Conservation (phyloP, 1,139 yeast species). For the Candida glucosophila region DNA sequence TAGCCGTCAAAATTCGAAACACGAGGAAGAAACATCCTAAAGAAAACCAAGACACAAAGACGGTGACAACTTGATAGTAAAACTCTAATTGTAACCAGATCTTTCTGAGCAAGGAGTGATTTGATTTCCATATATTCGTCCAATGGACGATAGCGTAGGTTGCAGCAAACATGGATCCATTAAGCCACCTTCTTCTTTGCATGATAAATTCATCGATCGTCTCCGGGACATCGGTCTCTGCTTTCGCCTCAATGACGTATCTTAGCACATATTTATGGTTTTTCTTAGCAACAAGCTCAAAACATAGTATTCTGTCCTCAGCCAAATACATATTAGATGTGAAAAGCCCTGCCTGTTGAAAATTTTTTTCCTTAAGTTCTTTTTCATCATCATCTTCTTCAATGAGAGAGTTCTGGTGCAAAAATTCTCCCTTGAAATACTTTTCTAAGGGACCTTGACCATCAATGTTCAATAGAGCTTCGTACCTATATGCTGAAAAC, state of each 20-base stretch:
- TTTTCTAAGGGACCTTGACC: slow-evolving; percentile 70
- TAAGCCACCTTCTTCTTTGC: slow-evolving; percentile 79
- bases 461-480: slow-evolving; percentile 56
- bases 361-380: slow-evolving; percentile 33
- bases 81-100: slow-evolving; percentile 61
- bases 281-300: slow-evolving; percentile 70
- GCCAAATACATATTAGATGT: slow-evolving; percentile 82
- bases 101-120: slow-evolving; percentile 56
- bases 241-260: slow-evolving; percentile 69
- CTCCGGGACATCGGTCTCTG: slow-evolving; percentile 82
- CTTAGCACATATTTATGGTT: slow-evolving; percentile 54
- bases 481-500: slow-evolving; percentile 73
- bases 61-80: slow-evolving; percentile 55
- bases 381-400: slow-evolving; percentile 33
- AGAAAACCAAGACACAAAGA: slow-evolving; percentile 73
- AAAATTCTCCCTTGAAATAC: slow-evolving; percentile 71
- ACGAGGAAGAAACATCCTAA: slow-evolving; percentile 70
- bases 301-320: slow-evolving; percentile 76
- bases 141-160: slow-evolving; percentile 67
- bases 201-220: slow-evolving; percentile 61
- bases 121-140: slow-evolving; percentile 60
- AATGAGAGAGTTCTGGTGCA: slow-evolving; percentile 40
- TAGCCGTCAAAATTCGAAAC: slow-evolving; percentile 53
- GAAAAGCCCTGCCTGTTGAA: slow-evolving; percentile 54
- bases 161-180: slow-evolving; percentile 81